Evolutionary conservation across 371 early-diverging fungal species (phyloP), one percentile per base, ranked within the genome.

Genomic region (Mortierella sp.): DNA sequence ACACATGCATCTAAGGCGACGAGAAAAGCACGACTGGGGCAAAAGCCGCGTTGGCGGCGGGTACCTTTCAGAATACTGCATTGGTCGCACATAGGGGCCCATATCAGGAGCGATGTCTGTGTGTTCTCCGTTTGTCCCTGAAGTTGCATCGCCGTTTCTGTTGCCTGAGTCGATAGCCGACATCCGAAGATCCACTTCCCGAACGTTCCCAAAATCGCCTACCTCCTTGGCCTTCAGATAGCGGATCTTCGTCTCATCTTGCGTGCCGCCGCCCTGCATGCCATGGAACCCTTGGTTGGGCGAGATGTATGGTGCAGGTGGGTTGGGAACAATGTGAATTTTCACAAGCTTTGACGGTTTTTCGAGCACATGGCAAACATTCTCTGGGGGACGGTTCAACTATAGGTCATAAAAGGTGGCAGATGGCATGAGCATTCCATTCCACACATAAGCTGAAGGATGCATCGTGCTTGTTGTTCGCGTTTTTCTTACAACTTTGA

Each of bases 1-100:
- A 29, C 16, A 32, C 21, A 18, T 4, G 7, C 6, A 32, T 5
- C 18, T 16, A 16, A 60, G 60, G 18, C 65, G 10, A 24, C n/a
- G 27, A 29, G 38, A 21, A 3, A 55, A 16, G 11, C 43, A 38
- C 6, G 3, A 4, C 35, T 18, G 16, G 35, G 7, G 41, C 2
- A 70, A 38, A 43, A 43, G 27, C 4, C 10, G n/a, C 16, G 16
- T 74, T 4, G 21, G 32, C 4, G 8, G 16, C 4, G 12, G 24
- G 38, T 80, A 80, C 82, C 56, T 73, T 44, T 79, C 85, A 10
- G 60, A 76, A 46, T 76, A 85, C 48, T 81, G 72, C 82, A 85
- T 70, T 2, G 75, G 55, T 29, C 68, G 41, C 29, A 76, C 43
- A 73, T 70, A 29, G 38, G 56, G 70, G 5, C 58, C 54, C 72